Conservation (phyloP, 768 basidiomycete species). For the Epithele typhae region DNA sequence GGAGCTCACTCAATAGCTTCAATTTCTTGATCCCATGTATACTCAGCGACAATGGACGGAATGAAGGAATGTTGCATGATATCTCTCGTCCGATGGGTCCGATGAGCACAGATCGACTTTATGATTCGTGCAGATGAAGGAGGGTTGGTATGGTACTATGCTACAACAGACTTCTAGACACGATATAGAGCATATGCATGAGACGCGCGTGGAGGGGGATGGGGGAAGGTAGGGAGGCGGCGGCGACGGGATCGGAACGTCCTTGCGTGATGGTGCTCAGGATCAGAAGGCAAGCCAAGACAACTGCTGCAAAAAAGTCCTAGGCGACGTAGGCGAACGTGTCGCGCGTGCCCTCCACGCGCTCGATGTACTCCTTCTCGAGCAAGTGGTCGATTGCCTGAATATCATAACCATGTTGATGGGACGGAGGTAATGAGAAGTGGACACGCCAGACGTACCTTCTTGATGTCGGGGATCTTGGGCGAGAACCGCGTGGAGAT, state of each 20-base stretch:
- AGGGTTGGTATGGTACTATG: conserved; percentile 15
- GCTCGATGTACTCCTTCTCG: conserved; percentile 97
- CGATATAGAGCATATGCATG: conserved; percentile 15
- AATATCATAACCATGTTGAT: neutral
- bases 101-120: too few relatives aligned
- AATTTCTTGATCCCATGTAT: too few relatives aligned
- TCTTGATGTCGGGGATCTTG: conserved; percentile 95
- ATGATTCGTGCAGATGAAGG: too few relatives aligned
- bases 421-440: neutral
- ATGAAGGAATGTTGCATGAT: too few relatives aligned
- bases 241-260: neutral
- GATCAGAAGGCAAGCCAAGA: neutral
- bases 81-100: too few relatives aligned
- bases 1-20: too few relatives aligned
- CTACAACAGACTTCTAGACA: conserved; percentile 17
- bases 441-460: conserved; percentile 44
- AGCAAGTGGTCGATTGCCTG: conserved; percentile 88
- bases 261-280: too few relatives aligned
- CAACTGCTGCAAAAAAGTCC: too few relatives aligned
- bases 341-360: conserved; percentile 87
- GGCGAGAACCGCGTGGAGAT: conserved; percentile 86
- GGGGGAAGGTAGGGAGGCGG: neutral
- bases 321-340: conserved; percentile 78
- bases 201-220: neutral
- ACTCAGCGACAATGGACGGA: too few relatives aligned